phyloP scores from a whole-genome alignment of 1,284 basidiomycete genomes.

The Boletus semigastroideus region DNA sequence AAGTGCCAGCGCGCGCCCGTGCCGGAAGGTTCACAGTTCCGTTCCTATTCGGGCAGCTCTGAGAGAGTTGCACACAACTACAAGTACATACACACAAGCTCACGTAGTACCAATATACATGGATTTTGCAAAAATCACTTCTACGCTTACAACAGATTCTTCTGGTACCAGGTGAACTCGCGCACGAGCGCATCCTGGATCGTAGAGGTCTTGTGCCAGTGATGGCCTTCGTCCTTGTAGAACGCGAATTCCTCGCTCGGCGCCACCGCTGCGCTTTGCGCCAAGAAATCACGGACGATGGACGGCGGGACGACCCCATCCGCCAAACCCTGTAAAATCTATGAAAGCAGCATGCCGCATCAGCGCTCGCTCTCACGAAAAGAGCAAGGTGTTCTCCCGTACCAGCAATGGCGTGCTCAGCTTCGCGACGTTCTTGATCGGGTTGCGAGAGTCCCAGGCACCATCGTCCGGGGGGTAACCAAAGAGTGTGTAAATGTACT shows the following conservation, averaged over 20 bases:
- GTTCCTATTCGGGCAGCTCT: no score
- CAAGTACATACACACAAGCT: no score
- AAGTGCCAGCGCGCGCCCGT: no score
- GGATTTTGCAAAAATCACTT: no score
- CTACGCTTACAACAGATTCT: conserved; percentile 12
- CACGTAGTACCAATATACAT: no score
- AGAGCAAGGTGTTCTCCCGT: not conserved
- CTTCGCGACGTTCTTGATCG: conserved; percentile 11
- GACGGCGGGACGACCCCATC: conserved; percentile 59
- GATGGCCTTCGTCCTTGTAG: conserved; percentile 58
- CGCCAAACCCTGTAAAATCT: conserved; percentile 55
- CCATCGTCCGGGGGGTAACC: conserved; percentile 39
- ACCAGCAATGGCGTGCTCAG: conserved; percentile 17
- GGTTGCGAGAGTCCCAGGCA: conserved; percentile 11
- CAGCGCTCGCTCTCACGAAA: not conserved
- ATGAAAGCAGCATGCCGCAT: conserved; percentile 4
- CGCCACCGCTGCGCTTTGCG: conserved; percentile 32
- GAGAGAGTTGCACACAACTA: no score
- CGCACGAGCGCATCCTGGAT: conserved; percentile 45
- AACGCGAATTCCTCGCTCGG: conserved; percentile 33
- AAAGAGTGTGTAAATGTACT: conserved; percentile 51
- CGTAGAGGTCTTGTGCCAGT: conserved; percentile 45
- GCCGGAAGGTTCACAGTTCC: no score
- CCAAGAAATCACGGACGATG: conserved; percentile 50
- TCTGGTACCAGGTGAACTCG: conserved; percentile 46